Conservation (phyloP, 73 alveolate species). For the Durusdinium trenchii region DNA sequence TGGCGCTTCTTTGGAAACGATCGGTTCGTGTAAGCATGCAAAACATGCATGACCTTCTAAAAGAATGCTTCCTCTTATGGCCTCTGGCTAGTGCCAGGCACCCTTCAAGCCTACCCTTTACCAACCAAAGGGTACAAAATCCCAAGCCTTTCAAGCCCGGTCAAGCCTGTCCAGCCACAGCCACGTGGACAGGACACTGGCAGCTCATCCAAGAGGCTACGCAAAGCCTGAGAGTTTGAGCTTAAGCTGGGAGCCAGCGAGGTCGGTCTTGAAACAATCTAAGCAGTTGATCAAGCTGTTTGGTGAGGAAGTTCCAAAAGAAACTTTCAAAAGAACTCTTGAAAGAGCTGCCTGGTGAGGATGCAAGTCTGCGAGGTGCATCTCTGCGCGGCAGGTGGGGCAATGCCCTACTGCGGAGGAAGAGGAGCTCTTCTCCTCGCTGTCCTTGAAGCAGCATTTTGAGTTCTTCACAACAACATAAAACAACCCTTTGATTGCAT, state of each 20-base stretch:
- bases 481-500: too few relatives aligned
- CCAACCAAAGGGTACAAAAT: too few relatives aligned
- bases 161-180: conserved; percentile 88
- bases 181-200: conserved; percentile 50
- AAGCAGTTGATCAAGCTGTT: background rate
- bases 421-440: background rate
- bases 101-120: too few relatives aligned
- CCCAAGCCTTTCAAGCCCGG: too few relatives aligned
- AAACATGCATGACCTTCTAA: too few relatives aligned
- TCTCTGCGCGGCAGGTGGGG: conserved; percentile 86
- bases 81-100: too few relatives aligned
- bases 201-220: conserved; percentile 78
- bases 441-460: background rate
- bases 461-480: too few relatives aligned
- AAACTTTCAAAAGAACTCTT: background rate
- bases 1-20: too few relatives aligned
- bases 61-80: too few relatives aligned
- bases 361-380: conserved; percentile 17
- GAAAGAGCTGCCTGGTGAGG: conserved; percentile 49
- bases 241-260: background rate
- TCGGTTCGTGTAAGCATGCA: too few relatives aligned
- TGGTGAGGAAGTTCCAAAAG: background rate
- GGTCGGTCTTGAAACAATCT: background rate
- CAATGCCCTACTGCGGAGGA: conserved; percentile 40
- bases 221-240: conserved; percentile 20